phyloP scores from a whole-genome alignment of 257 asterid species.

The Solanum bulbocastanum region DNA sequence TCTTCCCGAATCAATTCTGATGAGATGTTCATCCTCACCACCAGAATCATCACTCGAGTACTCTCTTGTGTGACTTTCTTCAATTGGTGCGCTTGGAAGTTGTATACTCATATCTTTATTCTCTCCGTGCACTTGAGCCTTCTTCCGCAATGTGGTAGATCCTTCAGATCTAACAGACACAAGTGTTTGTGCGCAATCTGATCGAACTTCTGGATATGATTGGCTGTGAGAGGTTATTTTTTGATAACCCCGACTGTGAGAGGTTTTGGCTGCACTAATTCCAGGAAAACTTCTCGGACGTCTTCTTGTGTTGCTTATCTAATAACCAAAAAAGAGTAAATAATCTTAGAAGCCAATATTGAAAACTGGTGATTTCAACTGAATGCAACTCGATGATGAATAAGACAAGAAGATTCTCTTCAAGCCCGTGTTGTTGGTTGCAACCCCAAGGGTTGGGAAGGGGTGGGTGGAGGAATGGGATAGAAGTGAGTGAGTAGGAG shows the following conservation, averaged over 20 bases:
- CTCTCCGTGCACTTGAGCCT: constrained; percentile 17
- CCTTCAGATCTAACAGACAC: constrained; percentile 69
- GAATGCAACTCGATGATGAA: not conserved
- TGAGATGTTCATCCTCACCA: constrained; percentile 60
- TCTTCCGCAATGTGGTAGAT: constrained; percentile 36
- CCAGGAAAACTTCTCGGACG: constrained; percentile 26
- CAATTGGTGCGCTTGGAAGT: constrained; percentile 3
- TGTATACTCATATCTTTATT: constrained; percentile 2
- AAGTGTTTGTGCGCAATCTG: constrained; percentile 19
- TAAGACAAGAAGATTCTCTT: not conserved
- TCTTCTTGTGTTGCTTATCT: constrained; percentile 29
- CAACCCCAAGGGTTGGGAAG: not conserved
- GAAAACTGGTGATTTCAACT: not conserved
- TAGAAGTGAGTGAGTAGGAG: not conserved
- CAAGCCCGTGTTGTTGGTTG: not conserved
- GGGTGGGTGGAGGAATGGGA: not conserved
- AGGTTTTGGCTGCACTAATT: constrained; percentile 11
- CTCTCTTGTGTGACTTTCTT: constrained; percentile 21
- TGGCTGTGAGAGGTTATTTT: constrained; percentile 33
- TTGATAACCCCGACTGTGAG: constrained; percentile 28
- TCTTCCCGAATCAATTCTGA: constrained; percentile 80
- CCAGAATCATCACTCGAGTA: constrained; percentile 86
- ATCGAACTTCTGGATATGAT: constrained; percentile 49
- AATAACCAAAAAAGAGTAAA: constrained; percentile 11
- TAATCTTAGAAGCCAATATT: not conserved